These are phyloP conservation scores for Pelargonium cotyledonis DNA, from an alignment of 441 rosid genomes.

Conservation along the genomic window DNA sequence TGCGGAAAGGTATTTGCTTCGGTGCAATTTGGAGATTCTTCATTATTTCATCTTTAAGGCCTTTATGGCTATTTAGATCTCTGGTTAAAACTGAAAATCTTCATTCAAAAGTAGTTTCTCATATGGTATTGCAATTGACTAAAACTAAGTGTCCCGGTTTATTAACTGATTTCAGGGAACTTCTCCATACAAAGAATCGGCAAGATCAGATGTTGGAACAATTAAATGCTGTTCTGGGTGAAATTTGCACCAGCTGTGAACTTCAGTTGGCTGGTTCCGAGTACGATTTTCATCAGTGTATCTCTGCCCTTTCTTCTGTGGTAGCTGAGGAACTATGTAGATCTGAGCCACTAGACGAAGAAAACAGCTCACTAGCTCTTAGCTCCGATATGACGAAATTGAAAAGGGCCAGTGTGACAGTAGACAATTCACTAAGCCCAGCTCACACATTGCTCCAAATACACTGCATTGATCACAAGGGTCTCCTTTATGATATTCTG, in stretches of 20 bases:
- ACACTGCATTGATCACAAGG: conserved; percentile 63
- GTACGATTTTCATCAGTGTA: conserved; percentile 46
- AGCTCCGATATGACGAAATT: conserved; percentile 52
- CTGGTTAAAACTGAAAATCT: background rate
- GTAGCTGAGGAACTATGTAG: conserved; percentile 53
- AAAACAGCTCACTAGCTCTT: conserved; percentile 44
- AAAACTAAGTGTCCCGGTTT: background rate
- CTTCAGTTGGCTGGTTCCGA: conserved; percentile 61
- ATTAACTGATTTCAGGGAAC: conserved; percentile 56
- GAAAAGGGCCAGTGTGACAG: conserved; percentile 39
- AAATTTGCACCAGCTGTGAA: conserved; percentile 69
- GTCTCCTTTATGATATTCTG: conserved; percentile 67
- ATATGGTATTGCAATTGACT: background rate
- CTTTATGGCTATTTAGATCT: background rate
- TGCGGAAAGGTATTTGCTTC: background rate
- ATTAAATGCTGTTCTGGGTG: conserved; percentile 58
- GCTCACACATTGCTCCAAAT: conserved; percentile 71
- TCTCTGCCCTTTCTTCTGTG: conserved; percentile 47
- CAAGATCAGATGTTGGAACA: conserved; percentile 52
- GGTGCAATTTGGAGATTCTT: background rate
- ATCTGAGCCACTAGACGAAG: conserved; percentile 44
- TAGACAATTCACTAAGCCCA: conserved; percentile 72
- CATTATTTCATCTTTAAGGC: background rate
- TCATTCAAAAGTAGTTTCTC: background rate
- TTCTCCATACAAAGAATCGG: conserved; percentile 50